Evolutionary conservation across 805 yeast species (phyloP).

Genomic region (Vanderwaltozyma tropicalis): DNA sequence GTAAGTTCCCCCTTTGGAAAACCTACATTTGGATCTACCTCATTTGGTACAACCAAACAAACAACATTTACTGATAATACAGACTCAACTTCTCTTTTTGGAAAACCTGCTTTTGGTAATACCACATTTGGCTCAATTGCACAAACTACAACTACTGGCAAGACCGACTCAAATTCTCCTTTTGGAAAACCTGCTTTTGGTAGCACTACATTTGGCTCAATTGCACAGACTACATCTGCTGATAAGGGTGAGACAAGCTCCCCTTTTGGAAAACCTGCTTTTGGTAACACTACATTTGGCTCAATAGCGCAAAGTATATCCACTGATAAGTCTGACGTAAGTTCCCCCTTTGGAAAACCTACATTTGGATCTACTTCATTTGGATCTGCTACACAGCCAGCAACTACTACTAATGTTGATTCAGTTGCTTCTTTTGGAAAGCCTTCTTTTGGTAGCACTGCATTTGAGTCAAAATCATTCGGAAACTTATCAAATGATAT

Average conservation of each 20-base stretch:
- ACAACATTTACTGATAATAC: background rate
- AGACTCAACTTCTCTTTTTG: conserved; percentile 3
- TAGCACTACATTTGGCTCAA: conserved; percentile 2
- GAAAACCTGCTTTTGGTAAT: conserved; percentile 6
- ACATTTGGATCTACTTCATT: conserved; percentile 12
- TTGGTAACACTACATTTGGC: conserved; percentile 3
- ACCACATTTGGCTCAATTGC: background rate
- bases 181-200: conserved; percentile 5
- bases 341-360: conserved; percentile 4
- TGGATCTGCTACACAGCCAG: conserved; percentile 10
- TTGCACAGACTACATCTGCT: no score
- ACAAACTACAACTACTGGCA: background rate
- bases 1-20: conserved; percentile 6
- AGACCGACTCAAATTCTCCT: background rate
- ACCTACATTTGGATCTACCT: conserved; percentile 6
- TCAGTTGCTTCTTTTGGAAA: conserved; percentile 5
- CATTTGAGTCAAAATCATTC: conserved; percentile 3
- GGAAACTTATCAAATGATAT: background rate
- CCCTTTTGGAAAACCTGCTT: conserved; percentile 8
- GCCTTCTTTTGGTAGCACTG: conserved; percentile 5
- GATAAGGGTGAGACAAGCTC: background rate
- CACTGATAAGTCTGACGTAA: background rate
- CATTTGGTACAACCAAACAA: conserved; percentile 15
- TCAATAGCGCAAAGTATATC: background rate
- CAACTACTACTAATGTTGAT: background rate